phyloP scores from a whole-genome alignment of 495 filamentous ascomycete genomes.

The Geoglossum glabrum region DNA sequence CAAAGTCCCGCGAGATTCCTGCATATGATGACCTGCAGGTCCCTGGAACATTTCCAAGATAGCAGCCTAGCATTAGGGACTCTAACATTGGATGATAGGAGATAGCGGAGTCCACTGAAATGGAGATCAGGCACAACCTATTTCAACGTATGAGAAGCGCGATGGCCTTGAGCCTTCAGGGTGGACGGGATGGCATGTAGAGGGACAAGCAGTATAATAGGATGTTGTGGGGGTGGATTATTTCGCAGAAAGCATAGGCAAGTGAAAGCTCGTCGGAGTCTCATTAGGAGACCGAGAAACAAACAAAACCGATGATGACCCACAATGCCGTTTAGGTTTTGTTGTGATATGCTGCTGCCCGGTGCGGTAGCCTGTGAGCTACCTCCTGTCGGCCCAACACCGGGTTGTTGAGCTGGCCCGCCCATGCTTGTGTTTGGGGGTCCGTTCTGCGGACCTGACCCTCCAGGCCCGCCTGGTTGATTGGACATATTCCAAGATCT shows the following conservation, averaged over 20 bases:
- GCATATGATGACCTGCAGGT: not conserved
- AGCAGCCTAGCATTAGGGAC: not conserved
- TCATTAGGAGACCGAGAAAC: not conserved
- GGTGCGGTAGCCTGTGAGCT: slow-evolving; percentile 20
- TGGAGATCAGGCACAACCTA: too few relatives aligned
- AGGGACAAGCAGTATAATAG: not conserved
- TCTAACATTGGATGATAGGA: not conserved
- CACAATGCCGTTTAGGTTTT: slow-evolving; percentile 93
- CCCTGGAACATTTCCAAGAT: not conserved
- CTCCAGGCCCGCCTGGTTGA: slow-evolving; percentile 10
- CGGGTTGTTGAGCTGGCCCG: slow-evolving; percentile 30
- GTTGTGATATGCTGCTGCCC: slow-evolving; percentile 42
- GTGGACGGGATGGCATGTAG: not conserved
- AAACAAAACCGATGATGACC: slow-evolving; percentile 18
- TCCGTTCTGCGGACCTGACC: slow-evolving; percentile 29
- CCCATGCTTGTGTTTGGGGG: slow-evolving; percentile 29
- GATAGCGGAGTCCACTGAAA: too few relatives aligned
- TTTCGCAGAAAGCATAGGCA: not conserved
- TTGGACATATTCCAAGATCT: slow-evolving; percentile 11
- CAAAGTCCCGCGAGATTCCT: not conserved
- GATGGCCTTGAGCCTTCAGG: not conserved
- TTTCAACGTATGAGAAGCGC: not conserved
- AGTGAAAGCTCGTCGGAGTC: not conserved
- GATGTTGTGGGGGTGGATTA: not conserved
- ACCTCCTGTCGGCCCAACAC: slow-evolving; percentile 7